Evolutionary conservation across 257 asterid species (phyloP), one percentile per base, ranked within the genome.

Genomic region (Nicotiana knightiana): DNA sequence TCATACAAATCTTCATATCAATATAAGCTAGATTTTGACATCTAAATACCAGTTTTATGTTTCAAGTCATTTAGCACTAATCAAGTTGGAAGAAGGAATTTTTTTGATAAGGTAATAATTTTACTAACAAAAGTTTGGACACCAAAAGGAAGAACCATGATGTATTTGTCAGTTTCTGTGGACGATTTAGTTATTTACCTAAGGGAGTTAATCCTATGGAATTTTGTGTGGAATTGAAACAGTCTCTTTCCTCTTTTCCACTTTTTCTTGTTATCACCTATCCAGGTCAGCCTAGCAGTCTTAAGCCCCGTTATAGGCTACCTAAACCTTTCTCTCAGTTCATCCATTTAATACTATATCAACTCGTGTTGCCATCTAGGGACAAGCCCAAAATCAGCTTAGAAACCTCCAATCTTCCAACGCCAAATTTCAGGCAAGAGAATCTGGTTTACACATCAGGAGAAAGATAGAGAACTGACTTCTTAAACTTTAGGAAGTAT

Each of bases 381-480:
- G 15, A 46, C 79, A 48, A 73, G 39, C 24, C 39, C 35, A 48
- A 73, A 24, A 48, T 46, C 57, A 48, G 24, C 62, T 71, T 46
- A 71, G 61, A 71, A 18, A 71, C 79, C 79, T 46, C 79, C 61
- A 71, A 9, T 71, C 61, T 71, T 71, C 39, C 39, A n/a, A 46
- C 48, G 37, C 32, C 24, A 73, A 73, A 73, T 73, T 48, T 73
- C 61, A 73, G 61, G 79, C 79, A 46, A 28, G 79, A 51, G 61
- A 71, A 71, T 71, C 78, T 46, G 61, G 39, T 73, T 13, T 5
- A 46, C 79, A 46, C 79, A 71, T 48, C 79, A 48, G 79, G 79
- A 73, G 4, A 73, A 28, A 71, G 58, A 73, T 24, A 73, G 61
- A 71, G 79, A 48, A 71, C 3, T 46, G 61, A 71, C 61, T 24